Evolutionary conservation across 768 basidiomycete species (phyloP).

Genomic region (Boletus tomentosulus): DNA sequence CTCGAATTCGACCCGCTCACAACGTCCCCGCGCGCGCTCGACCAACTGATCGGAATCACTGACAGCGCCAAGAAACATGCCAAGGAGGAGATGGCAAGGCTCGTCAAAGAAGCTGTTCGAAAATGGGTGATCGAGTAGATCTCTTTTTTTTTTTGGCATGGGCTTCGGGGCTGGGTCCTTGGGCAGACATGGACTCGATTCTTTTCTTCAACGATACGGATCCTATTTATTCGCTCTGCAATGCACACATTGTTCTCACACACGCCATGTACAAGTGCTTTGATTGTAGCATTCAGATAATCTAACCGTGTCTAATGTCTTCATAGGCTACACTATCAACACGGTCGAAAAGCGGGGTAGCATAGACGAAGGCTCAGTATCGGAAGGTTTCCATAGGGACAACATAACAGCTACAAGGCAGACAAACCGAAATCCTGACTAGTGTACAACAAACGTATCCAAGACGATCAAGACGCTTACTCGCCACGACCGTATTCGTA

Average conservation of each 20-base stretch:
- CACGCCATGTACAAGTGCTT: background rate
- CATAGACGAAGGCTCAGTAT: background rate
- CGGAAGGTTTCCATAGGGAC: background rate
- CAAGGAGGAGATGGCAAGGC: constrained; percentile 65
- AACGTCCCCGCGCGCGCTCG: constrained; percentile 66
- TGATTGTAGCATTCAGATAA: constrained; percentile 2
- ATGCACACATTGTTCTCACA: background rate
- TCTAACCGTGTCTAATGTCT: background rate
- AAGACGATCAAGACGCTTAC: background rate
- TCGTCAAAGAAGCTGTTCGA: constrained; percentile 68
- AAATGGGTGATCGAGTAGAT: constrained; percentile 62
- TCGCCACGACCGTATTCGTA: background rate
- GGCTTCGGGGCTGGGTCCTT: background rate
- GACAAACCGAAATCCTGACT: background rate
- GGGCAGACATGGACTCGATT: background rate
- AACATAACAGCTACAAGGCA: background rate
- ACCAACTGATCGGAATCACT: constrained; percentile 73
- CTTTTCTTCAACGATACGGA: background rate
- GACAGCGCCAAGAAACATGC: constrained; percentile 83
- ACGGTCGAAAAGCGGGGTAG: background rate
- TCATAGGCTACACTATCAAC: background rate
- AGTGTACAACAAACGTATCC: background rate
- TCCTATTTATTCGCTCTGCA: background rate
- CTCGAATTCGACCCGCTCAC: constrained; percentile 81
- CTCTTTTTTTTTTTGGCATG: background rate